Conservation (phyloP, 2,329 filamentous ascomycete genomes). For the Aspergillus quadricinctus region DNA sequence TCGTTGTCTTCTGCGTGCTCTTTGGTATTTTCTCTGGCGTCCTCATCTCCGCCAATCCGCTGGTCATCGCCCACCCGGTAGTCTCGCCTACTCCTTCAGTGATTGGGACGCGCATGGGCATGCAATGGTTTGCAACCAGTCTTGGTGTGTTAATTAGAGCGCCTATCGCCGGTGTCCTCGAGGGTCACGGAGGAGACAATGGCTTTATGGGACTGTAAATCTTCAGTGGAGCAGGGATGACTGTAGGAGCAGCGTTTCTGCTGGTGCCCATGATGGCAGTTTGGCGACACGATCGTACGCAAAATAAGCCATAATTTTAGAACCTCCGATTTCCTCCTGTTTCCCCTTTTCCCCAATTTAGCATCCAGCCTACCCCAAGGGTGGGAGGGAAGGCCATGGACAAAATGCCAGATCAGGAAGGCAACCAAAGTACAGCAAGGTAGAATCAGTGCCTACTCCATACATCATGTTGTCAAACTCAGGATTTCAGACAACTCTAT, state of each 20-base stretch:
- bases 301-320: not conserved
- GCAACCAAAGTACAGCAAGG: too few relatives aligned
- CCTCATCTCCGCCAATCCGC: constrained; percentile 2
- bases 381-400: too few relatives aligned
- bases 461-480: too few relatives aligned
- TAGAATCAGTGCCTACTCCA: too few relatives aligned
- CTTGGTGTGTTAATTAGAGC: constrained; percentile 6
- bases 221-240: constrained; percentile 4
- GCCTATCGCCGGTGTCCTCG: constrained; percentile 2
- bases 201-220: constrained; percentile 1
- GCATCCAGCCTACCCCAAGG: too few relatives aligned
- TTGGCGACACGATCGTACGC: constrained; percentile 1
- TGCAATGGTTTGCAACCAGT: constrained; percentile 7
- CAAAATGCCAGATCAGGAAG: too few relatives aligned
- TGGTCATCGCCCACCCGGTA: constrained; percentile 8
- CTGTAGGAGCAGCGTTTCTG: not conserved
- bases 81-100: constrained; percentile 2
- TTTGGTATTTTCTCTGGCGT: constrained; percentile 5
- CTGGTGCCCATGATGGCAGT: not conserved
- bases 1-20: constrained; percentile 1
- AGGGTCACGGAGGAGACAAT: constrained; percentile 1
- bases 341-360: too few relatives aligned
- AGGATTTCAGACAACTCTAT: too few relatives aligned
- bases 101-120: constrained; percentile 9
- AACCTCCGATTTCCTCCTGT: too few relatives aligned